Percentiles rank a stretch among this genome's conserved stretches.
These are phyloP conservation scores for Mucor velutinosus DNA, from an alignment of 371 early-diverging fungal genomes.

Conservation along the genomic window DNA sequence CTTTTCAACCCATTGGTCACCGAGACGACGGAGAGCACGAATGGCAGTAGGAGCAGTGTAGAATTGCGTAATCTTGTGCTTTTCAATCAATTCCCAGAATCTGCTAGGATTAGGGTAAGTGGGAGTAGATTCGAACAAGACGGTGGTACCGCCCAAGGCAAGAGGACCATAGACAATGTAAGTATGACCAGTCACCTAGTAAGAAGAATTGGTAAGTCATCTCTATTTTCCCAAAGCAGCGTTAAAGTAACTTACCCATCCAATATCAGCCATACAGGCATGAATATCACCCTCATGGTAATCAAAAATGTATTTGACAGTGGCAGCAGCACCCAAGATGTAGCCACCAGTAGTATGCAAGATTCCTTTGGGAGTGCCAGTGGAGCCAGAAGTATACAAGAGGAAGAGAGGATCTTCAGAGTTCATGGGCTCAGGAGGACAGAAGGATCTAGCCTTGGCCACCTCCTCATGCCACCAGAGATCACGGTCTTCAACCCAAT, in stretches of 20 bases:
- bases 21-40: conserved; percentile 87
- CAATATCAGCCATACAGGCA: conserved; percentile 83
- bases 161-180: conserved; percentile 96
- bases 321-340: conserved; percentile 84
- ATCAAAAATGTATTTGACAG: conserved; percentile 91
- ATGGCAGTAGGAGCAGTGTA: conserved; percentile 99
- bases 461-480: conserved; percentile 89
- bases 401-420: conserved; percentile 97
- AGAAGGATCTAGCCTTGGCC: conserved; percentile 73
- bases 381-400: conserved; percentile 95
- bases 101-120: conserved; percentile 80
- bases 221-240: not conserved
- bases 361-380: conserved; percentile 95
- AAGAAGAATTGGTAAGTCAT: not conserved
- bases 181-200: conserved; percentile 36
- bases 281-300: conserved; percentile 80
- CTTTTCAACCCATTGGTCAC: conserved; percentile 75
- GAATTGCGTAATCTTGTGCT: conserved; percentile 93
- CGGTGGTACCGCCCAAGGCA: conserved; percentile 84
- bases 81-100: conserved; percentile 82
- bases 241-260: conserved; percentile 64
- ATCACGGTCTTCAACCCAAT: conserved; percentile 76
- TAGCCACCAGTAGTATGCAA: conserved; percentile 95
- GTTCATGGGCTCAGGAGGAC: conserved; percentile 79
- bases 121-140: conserved; percentile 93